Percentiles rank a stretch among this genome's conserved stretches.
Evolutionary conservation across 2,329 filamentous ascomycete genomes (phyloP).

Genomic region (Microsporum audouinii): DNA sequence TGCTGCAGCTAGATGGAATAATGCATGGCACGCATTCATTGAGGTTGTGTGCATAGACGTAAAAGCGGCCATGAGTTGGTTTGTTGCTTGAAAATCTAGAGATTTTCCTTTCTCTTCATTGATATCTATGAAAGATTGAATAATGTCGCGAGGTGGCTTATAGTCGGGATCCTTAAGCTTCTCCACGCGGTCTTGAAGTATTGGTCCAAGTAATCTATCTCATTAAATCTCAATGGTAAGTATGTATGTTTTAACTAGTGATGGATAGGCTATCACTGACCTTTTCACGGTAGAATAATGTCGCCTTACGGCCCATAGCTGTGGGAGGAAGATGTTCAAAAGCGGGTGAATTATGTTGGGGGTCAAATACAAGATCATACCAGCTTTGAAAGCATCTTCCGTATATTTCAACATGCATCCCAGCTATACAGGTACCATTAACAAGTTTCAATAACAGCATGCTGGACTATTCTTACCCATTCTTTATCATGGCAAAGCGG

Average conservation of each 20-base stretch:
- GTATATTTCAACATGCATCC: constrained; percentile 12
- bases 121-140: constrained; percentile 1
- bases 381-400: constrained; percentile 12
- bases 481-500: constrained; percentile 14
- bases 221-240: constrained; percentile 5
- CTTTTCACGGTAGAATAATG: constrained; percentile 1
- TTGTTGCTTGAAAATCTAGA: constrained; percentile 7
- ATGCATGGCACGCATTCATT: constrained; percentile 16
- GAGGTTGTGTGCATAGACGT: constrained; percentile 19
- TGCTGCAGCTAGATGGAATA: constrained; percentile 15
- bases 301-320: constrained; percentile 10
- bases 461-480: constrained; percentile 11
- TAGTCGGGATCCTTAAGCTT: not conserved
- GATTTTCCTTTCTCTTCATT: constrained; percentile 9
- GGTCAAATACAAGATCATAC: constrained; percentile 13
- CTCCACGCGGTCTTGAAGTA: constrained; percentile 11
- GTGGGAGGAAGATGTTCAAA: not conserved
- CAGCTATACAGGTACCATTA: not conserved
- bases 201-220: constrained; percentile 12
- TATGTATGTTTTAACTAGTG: constrained; percentile 4
- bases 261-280: not conserved
- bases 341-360: constrained; percentile 6
- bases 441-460: not conserved
- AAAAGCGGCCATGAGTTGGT: constrained; percentile 16
- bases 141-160: not conserved